Percentiles rank a stretch among this genome's conserved stretches.
Conservation (phyloP, 305 asterid species). For the Fraxinus albicans region DNA sequence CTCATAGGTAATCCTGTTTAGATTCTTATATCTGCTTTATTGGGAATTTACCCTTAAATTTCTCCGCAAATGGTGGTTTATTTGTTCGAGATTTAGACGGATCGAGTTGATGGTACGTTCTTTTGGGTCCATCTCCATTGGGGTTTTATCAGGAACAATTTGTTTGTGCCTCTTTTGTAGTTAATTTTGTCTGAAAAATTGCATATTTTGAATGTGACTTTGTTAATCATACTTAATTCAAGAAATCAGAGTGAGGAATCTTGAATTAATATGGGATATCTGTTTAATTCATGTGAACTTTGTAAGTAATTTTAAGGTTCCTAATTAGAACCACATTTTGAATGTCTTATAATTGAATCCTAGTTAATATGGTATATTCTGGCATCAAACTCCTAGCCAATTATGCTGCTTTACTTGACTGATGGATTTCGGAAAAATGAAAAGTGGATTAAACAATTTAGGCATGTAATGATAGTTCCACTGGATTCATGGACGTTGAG, state of each 20-base stretch:
- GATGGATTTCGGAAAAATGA: neutral
- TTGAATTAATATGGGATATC: neutral
- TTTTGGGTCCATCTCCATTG: too few relatives aligned
- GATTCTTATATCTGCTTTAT: neutral
- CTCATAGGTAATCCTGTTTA: slow-evolving; percentile 65
- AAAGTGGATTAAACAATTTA: neutral
- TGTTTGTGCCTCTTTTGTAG: neutral
- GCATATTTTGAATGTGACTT: neutral
- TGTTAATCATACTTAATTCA: neutral
- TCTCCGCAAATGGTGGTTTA: neutral
- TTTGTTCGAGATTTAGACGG: too few relatives aligned
- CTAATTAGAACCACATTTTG: neutral
- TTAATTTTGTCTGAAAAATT: neutral
- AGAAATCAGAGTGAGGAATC: neutral
- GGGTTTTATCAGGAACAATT: too few relatives aligned
- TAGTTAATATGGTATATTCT: neutral
- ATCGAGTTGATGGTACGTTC: too few relatives aligned
- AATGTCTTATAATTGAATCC: neutral
- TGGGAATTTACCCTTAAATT: neutral
- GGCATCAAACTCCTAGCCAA: neutral
- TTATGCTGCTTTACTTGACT: neutral
- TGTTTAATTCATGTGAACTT: neutral
- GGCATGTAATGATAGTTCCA: neutral
- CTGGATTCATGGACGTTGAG: neutral
- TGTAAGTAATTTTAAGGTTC: neutral